phyloP scores from a whole-genome alignment of 805 yeast species.

The Tetrapisispora taiwanensis region DNA sequence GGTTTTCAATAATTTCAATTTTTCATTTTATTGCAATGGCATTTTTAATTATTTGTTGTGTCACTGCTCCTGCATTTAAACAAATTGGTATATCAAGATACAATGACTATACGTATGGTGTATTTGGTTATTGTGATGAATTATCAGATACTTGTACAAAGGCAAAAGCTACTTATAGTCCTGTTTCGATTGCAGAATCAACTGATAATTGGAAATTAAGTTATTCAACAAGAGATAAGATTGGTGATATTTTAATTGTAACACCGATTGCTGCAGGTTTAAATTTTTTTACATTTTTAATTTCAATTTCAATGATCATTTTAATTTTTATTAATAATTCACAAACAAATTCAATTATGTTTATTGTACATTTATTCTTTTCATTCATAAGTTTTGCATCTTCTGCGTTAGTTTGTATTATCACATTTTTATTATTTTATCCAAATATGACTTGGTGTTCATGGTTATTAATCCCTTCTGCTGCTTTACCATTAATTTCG shows the following conservation, averaged over 20 bases:
- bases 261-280: slow-evolving; percentile 61
- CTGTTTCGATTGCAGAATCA: slow-evolving; percentile 19
- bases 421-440: slow-evolving; percentile 46
- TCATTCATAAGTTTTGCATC: slow-evolving; percentile 42
- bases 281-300: slow-evolving; percentile 37
- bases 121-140: slow-evolving; percentile 51
- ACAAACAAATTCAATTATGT: slow-evolving; percentile 20
- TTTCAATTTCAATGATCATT: slow-evolving; percentile 30
- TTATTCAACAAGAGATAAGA: slow-evolving; percentile 35
- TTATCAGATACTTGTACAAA: slow-evolving; percentile 31
- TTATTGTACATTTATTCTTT: slow-evolving; percentile 35
- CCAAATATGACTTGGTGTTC: slow-evolving; percentile 64
- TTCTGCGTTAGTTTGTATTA: slow-evolving; percentile 45
- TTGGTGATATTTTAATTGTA: slow-evolving; percentile 47
- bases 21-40: slow-evolving; percentile 48
- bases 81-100: slow-evolving; percentile 39
- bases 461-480: slow-evolving; percentile 62
- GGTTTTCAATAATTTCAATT: slow-evolving; percentile 33
- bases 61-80: slow-evolving; percentile 50
- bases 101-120: slow-evolving; percentile 43
- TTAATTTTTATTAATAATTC: slow-evolving; percentile 20
- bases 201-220: slow-evolving; percentile 35
- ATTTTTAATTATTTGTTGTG: slow-evolving; percentile 48
- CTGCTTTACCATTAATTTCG: slow-evolving; percentile 43
- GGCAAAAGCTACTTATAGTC: slow-evolving; percentile 38